Evolutionary conservation across 305 asterid species (phyloP), one percentile per base, ranked within the genome.

Genomic region (Petunia hybrid): DNA sequence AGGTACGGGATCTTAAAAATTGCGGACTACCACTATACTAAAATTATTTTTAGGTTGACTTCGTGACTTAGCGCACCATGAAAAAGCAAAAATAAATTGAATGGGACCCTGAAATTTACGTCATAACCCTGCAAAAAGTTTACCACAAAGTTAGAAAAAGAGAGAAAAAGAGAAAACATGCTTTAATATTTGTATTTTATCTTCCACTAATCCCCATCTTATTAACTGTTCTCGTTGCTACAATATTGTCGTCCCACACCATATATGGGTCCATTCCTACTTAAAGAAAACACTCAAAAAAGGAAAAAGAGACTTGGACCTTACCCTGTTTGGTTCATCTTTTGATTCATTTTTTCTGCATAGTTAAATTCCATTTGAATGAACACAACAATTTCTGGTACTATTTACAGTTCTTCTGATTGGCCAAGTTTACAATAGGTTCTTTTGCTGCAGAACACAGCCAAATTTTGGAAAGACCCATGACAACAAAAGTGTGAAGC

Each of bases 401-500:
- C 51, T 35, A 0, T n/a, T n/a, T 66, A 42, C 57, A 22, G 59
- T 69, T 43, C 8, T 69, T 56, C 76, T 43, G 56, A 53, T 69
- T 43, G 8, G 61, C 43, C 43, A 71, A 48, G 10, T 48, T 71
- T 35, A 35, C 61, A 10, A 5, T 5, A 3, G 77, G 1, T 48
- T 38, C 38, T 36, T 45, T 22, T 2, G 12, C 51, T 31, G 13
- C 61, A 48, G 31, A 71, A 46, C 12, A 71, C 6, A 35, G 22
- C 12, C 77, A 70, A 45, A 70, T 41, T 16, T 69, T 2, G 40
- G 57, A 69, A 70, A 70, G 77, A 61, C 35, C 43, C 45, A 48
- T 48, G 4, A 62, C 45, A 71, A 71, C 35, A 71, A 48, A 71
- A 71, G 78, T 48, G 78, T 48, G 78, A 71, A 71, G 62, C 78